phyloP scores from a whole-genome alignment of 179 eudicot species.

The Carnegiea gigantea region DNA sequence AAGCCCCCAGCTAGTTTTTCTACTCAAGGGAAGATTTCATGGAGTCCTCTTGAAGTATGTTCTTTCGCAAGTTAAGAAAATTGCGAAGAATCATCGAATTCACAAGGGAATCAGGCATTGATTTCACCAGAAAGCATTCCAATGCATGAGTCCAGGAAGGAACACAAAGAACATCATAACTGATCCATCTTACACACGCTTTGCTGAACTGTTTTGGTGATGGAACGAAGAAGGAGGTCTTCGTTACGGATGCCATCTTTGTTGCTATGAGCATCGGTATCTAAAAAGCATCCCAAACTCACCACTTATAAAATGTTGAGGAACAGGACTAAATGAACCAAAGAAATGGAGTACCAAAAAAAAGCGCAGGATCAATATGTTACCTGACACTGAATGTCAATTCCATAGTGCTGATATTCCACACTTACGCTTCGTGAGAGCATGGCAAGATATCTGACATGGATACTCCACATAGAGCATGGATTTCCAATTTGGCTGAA shows the following conservation, averaged over 20 bases:
- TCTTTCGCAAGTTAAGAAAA: slow-evolving; percentile 37
- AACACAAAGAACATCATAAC: slow-evolving; percentile 35
- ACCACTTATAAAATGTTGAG: background rate
- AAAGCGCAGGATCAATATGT: background rate
- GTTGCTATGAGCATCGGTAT: slow-evolving; percentile 54
- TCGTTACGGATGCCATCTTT: slow-evolving; percentile 47
- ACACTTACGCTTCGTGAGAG: slow-evolving; percentile 47
- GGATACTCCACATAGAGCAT: background rate
- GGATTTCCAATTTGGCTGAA: too few species aligned
- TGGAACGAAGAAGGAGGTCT: slow-evolving; percentile 50
- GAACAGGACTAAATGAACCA: background rate
- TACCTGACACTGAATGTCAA: slow-evolving; percentile 68
- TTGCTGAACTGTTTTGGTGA: slow-evolving; percentile 49
- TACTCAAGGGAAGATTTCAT: slow-evolving; percentile 1
- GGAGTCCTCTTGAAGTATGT: slow-evolving; percentile 33
- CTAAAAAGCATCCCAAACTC: slow-evolving; percentile 28
- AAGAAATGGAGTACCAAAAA: background rate
- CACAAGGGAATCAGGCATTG: slow-evolving; percentile 34
- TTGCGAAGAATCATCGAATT: slow-evolving; percentile 28
- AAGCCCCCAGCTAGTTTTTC: slow-evolving; percentile 3
- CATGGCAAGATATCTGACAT: slow-evolving; percentile 48
- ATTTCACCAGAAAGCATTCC: slow-evolving; percentile 30
- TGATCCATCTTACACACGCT: slow-evolving; percentile 50
- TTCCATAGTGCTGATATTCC: slow-evolving; percentile 54
- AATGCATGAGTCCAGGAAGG: slow-evolving; percentile 61